Base-by-base conservation (phyloP, 2,329 filamentous ascomycete genomes). In the Scleromitrula shiraiana region DNA sequence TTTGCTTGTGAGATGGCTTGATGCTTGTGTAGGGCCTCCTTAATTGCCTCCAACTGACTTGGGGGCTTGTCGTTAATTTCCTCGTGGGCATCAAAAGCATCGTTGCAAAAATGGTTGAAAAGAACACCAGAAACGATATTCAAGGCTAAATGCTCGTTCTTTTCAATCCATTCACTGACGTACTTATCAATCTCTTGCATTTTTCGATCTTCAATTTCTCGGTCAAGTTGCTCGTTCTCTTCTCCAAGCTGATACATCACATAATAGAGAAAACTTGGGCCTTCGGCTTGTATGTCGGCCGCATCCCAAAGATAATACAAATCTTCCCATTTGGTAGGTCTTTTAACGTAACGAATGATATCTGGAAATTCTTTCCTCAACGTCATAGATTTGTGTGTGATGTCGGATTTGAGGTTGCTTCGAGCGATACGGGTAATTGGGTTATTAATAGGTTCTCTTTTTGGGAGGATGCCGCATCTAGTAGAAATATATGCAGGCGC, bases 221-320 rank as follows among this genome's bases (percentile, higher is more conserved):
- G 19, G n/a, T 48, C 39, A 9, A 45, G 30, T 22, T 39, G 15
- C n/a, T 41, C 35, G 15, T 53, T 53, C 27, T 51, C 40, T 9
- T 32, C 35, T 5, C 39, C 29, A 26, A 66, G 55, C 3, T 52
- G 40, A 22, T 51, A 27, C 12, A 65, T 46, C 15, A 66, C 59
- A n/a, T 53, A 52, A 22, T 41, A 61, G 27, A 62, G 61, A 45
- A 66, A 65, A 1, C 29, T 27, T 10, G 56, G 50, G 20, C 58
- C 56, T 15, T 65, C 53, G 24, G 56, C 41, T 32, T 53, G 58
- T 10, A 64, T 53, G 50, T 66, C 64, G 24, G 57, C 55, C 4
- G 54, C 55, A 54, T 66, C 64, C 49, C 63, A 66, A 43, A 61
- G 65, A 7, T 56, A 30, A 45, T 64, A 58, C 3, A 65, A 52